A percentile compares a stretch with the other conserved stretches of the same genome.
Conservation (phyloP, 2,329 filamentous ascomycete species). For the Lecanicillium sp. region DNA sequence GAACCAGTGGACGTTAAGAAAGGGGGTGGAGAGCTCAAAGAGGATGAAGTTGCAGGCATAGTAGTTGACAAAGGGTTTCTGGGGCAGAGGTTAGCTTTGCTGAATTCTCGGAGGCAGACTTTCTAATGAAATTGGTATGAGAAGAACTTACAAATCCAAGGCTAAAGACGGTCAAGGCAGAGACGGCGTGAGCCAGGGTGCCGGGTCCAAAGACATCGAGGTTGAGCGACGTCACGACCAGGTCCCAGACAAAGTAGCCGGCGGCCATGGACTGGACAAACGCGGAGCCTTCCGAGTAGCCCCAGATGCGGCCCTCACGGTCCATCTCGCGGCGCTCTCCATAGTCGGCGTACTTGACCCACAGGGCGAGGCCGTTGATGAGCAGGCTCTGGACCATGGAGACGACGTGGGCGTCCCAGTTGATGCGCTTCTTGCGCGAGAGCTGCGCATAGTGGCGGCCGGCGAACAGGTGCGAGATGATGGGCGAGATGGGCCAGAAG, state of each 20-base stretch:
- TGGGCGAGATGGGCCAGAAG: constrained; percentile 60
- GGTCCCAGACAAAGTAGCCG: constrained; percentile 82
- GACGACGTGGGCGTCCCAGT: constrained; percentile 83
- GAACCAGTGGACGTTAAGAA: constrained; percentile 89
- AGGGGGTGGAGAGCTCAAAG: constrained; percentile 80
- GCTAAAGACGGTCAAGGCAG: constrained; percentile 66
- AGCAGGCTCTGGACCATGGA: constrained; percentile 71
- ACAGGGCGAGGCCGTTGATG: constrained; percentile 68
- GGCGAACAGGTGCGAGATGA: constrained; percentile 56
- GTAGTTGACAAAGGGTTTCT: constrained; percentile 81
- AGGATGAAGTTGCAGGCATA: constrained; percentile 77
- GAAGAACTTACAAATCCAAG: constrained; percentile 67
- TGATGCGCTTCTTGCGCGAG: constrained; percentile 57
- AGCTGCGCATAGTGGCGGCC: constrained; percentile 60
- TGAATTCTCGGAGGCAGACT: constrained; percentile 5
- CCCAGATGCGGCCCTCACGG: constrained; percentile 65
- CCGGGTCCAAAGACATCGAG: constrained; percentile 69
- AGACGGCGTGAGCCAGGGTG: constrained; percentile 70
- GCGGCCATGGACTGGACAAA: constrained; percentile 71
- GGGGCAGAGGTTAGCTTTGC: constrained; percentile 13
- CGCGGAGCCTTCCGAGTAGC: constrained; percentile 65
- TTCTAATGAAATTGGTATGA: constrained; percentile 14
- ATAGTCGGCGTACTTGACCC: constrained; percentile 62
- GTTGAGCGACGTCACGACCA: constrained; percentile 62
- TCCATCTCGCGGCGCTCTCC: constrained; percentile 62